Conservation (phyloP, 23 red algal species). For the Gracilaria gracilis region DNA sequence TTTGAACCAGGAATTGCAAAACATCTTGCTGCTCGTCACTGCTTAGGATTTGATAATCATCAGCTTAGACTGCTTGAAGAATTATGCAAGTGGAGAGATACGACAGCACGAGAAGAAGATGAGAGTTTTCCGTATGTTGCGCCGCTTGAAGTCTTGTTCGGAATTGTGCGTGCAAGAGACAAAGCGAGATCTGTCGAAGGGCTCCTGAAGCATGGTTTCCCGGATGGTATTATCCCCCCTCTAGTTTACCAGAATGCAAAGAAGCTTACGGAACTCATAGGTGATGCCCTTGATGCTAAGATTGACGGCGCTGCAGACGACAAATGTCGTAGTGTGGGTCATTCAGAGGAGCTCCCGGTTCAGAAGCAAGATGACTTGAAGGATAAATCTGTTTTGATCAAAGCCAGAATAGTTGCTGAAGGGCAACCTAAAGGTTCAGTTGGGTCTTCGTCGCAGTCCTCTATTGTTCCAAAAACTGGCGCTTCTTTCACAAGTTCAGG, state of each 20-base stretch:
- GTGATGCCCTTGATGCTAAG: constrained; percentile 54
- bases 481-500: neutral
- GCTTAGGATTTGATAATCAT: constrained; percentile 42
- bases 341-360: neutral
- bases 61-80: constrained; percentile 73
- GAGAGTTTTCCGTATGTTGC: constrained; percentile 88
- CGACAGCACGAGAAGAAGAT: constrained; percentile 85
- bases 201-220: constrained; percentile 55
- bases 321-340: neutral
- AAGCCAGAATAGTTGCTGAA: neutral
- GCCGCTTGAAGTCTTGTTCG: constrained; percentile 57
- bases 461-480: neutral
- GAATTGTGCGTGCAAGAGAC: constrained; percentile 60
- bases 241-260: constrained; percentile 54
- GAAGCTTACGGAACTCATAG: constrained; percentile 49
- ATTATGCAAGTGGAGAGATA: constrained; percentile 86
- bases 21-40: constrained; percentile 52
- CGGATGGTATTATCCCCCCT: constrained; percentile 25
- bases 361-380: neutral
- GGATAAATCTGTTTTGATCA: neutral
- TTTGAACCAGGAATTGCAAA: constrained; percentile 53
- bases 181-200: constrained; percentile 44
- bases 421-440: neutral
- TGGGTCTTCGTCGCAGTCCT: neutral
- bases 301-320: constrained; percentile 9